Conservation (phyloP, 768 basidiomycete genomes). For the Phanerochaete carnosa region DNA sequence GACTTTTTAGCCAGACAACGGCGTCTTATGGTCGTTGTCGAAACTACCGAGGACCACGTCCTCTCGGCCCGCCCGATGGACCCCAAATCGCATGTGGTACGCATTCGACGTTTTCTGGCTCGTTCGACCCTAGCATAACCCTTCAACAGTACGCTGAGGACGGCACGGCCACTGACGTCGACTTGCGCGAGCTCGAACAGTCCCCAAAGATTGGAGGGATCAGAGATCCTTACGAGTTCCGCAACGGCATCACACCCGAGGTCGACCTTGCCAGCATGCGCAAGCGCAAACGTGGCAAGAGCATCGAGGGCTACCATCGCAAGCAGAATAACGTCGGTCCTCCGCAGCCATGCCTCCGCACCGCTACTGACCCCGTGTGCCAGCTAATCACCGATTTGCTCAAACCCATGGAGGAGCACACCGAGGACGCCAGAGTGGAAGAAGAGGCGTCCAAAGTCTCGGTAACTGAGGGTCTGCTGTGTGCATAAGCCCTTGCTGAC, state of each 20-base stretch:
- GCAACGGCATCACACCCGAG: conserved; percentile 56
- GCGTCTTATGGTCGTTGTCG: conserved; percentile 11
- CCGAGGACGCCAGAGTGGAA: conserved; percentile 71
- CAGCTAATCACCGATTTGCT: conserved; percentile 86
- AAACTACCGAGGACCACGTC: conserved; percentile 13
- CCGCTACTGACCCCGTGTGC: conserved; percentile 2
- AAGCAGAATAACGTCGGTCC: conserved; percentile 67
- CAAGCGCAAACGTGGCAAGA: conserved; percentile 54
- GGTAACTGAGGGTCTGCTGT: conserved; percentile 36
- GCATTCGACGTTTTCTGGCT: background rate
- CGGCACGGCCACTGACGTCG: conserved; percentile 46
- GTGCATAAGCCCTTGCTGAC: conserved; percentile 3
- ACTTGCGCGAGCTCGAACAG: conserved; percentile 30
- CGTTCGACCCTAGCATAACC: background rate
- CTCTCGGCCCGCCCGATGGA: conserved; percentile 13
- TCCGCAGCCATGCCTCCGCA: background rate
- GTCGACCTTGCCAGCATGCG: conserved; percentile 63
- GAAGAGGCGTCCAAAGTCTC: conserved; percentile 65
- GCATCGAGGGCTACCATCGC: conserved; percentile 61
- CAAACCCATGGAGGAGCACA: conserved; percentile 89
- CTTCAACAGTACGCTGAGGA: conserved; percentile 37
- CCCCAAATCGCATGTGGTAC: conserved; percentile 1
- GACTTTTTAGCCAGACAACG: background rate
- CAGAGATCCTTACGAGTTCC: conserved; percentile 67
- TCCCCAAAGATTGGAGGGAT: conserved; percentile 10